Evolutionary conservation across 1,284 basidiomycete genomes (phyloP).

Genomic region (Rhodotorula sp.): DNA sequence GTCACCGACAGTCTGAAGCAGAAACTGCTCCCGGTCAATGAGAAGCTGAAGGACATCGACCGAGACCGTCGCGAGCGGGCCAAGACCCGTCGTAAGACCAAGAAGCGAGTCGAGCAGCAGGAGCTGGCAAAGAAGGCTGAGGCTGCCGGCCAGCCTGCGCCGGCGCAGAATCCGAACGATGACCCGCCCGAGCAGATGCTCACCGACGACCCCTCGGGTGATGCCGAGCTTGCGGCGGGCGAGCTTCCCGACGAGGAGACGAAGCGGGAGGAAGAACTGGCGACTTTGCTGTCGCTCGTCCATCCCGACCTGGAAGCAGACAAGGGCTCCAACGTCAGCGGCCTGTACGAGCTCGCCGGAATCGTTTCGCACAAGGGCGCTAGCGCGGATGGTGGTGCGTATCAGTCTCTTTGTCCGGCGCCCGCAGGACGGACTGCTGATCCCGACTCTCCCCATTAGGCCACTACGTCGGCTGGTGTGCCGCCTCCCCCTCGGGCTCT

Average conservation of each 20-base stretch:
- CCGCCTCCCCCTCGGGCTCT: constrained; percentile 9
- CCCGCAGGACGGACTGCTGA: neutral
- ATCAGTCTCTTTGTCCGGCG: constrained; percentile 52
- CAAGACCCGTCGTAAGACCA: constrained; percentile 54
- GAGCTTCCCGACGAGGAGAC: constrained; percentile 51
- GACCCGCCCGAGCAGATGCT: constrained; percentile 42
- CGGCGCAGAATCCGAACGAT: constrained; percentile 12
- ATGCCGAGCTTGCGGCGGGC: constrained; percentile 58
- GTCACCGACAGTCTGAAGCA: constrained; percentile 73
- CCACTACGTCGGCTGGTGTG: constrained; percentile 41
- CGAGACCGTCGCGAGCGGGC: constrained; percentile 79
- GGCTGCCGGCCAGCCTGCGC: neutral
- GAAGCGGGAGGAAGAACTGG: constrained; percentile 59
- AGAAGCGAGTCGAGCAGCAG: constrained; percentile 14
- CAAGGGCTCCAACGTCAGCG: constrained; percentile 68
- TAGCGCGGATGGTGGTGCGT: constrained; percentile 72
- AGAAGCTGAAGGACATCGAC: constrained; percentile 71
- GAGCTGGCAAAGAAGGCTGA: neutral
- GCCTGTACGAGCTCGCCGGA: constrained; percentile 80
- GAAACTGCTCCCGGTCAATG: constrained; percentile 62
- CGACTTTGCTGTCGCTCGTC: constrained; percentile 64
- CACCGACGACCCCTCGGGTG: constrained; percentile 51
- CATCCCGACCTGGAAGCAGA: constrained; percentile 65
- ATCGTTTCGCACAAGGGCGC: constrained; percentile 97
- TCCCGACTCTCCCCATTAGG: constrained; percentile 7